Evolutionary conservation across 2,329 filamentous ascomycete genomes (phyloP).

Genomic region (Curvularia lunata): DNA sequence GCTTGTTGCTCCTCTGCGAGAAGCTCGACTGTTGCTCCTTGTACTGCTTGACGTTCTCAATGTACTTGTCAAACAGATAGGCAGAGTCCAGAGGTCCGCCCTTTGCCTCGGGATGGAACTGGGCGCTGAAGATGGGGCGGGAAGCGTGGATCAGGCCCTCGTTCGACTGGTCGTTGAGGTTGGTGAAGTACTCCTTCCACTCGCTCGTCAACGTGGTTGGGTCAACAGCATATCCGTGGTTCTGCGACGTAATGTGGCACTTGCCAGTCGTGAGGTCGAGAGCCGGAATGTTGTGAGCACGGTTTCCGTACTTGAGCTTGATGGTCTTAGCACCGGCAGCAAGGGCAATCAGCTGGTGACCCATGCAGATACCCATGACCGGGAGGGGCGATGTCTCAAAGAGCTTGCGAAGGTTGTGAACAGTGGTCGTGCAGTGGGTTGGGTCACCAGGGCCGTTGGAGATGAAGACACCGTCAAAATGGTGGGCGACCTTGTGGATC

Average conservation of each 20-base stretch:
- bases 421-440: slow-evolving; percentile 92
- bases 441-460: slow-evolving; percentile 98
- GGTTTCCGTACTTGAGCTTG: slow-evolving; percentile 99
- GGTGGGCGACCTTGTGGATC: slow-evolving; percentile 96
- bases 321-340: slow-evolving; percentile 87
- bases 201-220: slow-evolving; percentile 79
- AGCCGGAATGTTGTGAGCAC: slow-evolving; percentile 97
- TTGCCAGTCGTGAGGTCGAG: slow-evolving; percentile 93
- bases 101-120: slow-evolving; percentile 99
- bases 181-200: slow-evolving; percentile 98
- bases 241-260: slow-evolving; percentile 98
- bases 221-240: slow-evolving; percentile 97
- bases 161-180: slow-evolving; percentile 96
- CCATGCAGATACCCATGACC: slow-evolving; percentile 97
- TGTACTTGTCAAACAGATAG: slow-evolving; percentile 96
- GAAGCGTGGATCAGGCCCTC: slow-evolving; percentile 97
- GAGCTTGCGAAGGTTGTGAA: slow-evolving; percentile 87
- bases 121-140: slow-evolving; percentile 95
- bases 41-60: slow-evolving; percentile 87
- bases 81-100: slow-evolving; percentile 94
- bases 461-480: slow-evolving; percentile 99
- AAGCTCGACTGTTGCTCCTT: slow-evolving; percentile 80
- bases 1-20: slow-evolving; percentile 80
- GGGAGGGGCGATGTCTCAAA: slow-evolving; percentile 92
- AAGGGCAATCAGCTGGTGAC: slow-evolving; percentile 92